Base-by-base conservation (phyloP, 148 eudicot species). In the Arctostaphylos glauca region DNA sequence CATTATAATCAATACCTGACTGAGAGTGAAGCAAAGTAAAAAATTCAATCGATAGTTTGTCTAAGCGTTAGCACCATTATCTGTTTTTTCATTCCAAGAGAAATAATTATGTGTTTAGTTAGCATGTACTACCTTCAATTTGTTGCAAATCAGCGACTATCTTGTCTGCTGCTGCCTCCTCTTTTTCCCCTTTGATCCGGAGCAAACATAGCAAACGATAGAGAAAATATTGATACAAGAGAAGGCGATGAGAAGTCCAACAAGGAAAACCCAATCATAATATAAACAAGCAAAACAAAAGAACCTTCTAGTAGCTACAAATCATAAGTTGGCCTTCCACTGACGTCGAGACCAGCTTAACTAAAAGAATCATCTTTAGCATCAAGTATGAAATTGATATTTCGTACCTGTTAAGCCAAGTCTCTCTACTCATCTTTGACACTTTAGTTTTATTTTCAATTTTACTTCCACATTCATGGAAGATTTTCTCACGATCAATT, bases 121-220 rank as follows among this genome's bases (percentile, higher is more conserved):
- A 74, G 77, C 15, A 74, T 74, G 54, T 19, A 74, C 54, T 47
- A 47, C 77, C 25, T 74, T n/a, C 54, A 47, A 53, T 73, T 74
- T 3, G 38, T 72, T 4, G 21, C 1, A 50, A 50, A 76, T 52
- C 4, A 79, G n/a, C 46, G 52, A 25, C 67, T 50, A 46, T 79
- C 18, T 70, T 15, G 71, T 66, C 16, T 25, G 16, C 38, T 31
- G 38, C 38, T 31, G 38, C 38, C 38, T 31, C 1, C 38, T 31
- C 0, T 31, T 31, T 31, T 31, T 31, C 38, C 38, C 38, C 38
- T 31, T 31, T 25, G 44, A 43, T 25, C 10, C 44, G 2, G 12
- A 25, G 25, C 18, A 12, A 25, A 66, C 9, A 60, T 25, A 23
- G 31, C 71, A 4, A 66, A 66, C 5, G 31, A 3, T 31, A 66